Conservation (phyloP, 371 early-diverging fungal species). For the Rhizopus microsporus region DNA sequence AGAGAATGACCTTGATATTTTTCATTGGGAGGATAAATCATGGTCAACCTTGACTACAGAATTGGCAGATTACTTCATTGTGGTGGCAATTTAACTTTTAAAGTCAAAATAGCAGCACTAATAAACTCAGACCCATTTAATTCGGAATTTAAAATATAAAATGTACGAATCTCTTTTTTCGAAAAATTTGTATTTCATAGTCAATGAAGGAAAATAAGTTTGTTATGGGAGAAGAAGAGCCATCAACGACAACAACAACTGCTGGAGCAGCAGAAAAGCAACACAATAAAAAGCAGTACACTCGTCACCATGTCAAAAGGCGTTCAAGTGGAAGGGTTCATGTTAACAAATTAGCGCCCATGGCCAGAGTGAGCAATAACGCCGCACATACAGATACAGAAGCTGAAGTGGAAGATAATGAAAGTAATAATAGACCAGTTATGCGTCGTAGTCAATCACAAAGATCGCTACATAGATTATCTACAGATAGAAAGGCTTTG, state of each 20-base stretch:
- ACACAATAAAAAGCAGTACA: constrained; percentile 34
- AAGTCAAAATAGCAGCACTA: too few relatives aligned
- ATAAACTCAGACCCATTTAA: too few relatives aligned
- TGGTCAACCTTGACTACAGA: too few relatives aligned
- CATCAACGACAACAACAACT: not conserved
- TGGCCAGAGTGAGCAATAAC: constrained; percentile 40
- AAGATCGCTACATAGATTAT: constrained; percentile 28
- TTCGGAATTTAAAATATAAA: too few relatives aligned
- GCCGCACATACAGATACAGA: constrained; percentile 34
- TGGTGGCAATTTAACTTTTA: too few relatives aligned
- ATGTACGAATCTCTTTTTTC: too few relatives aligned
- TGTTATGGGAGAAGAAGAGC: constrained; percentile 25
- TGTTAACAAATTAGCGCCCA: constrained; percentile 50
- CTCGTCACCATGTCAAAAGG: constrained; percentile 51
- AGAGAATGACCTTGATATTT: too few relatives aligned
- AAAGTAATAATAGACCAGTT: constrained; percentile 17
- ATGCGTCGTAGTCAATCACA: constrained; percentile 48
- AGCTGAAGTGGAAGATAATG: constrained; percentile 2
- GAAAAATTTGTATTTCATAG: too few relatives aligned
- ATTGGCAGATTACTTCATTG: too few relatives aligned
- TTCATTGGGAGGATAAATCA: too few relatives aligned
- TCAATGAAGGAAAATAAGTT: constrained; percentile 26
- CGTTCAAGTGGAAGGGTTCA: constrained; percentile 50
- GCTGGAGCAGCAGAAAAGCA: constrained; percentile 26
- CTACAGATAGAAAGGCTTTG: constrained; percentile 29